Base-by-base conservation (phyloP, 768 basidiomycete species). In the Baorangia bicolor region DNA sequence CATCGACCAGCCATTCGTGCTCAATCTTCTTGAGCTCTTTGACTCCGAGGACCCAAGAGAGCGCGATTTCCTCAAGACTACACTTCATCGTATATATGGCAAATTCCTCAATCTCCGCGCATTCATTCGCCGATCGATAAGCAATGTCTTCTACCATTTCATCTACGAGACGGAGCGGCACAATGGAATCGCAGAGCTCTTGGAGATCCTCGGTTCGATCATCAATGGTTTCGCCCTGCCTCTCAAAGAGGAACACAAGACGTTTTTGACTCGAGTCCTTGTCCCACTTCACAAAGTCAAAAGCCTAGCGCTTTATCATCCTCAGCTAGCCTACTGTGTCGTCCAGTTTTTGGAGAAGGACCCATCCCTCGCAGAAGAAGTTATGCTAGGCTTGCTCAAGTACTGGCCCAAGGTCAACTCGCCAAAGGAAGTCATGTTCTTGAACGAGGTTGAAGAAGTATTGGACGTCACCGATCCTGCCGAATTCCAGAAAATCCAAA, bases 341-440 rank as follows among this genome's bases (percentile, higher is more conserved):
- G 97, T 99, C 1, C 97, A 98, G 73, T 99, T 98, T 78, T 74
- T 98, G 59, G 97, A 99, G 73, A 99, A 99, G 77, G 97, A 98
- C 59, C 81, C 93, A 3, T 72, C 83, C 7, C 79, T 98, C 43
- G 95, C 94, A 21, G 92, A 98, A 75, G 95, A 98, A 37, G 97
- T 99, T 28, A 90, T 98, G 77, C 77, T 94, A 62, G 97, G 97
- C 20, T 79, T 99, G n/a, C 82, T 99, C 70, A 89, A 90, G 73
- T 99, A 82, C 74, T 99, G 97, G 97, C 97, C 97, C 31, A 98
- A 98, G 74, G 97, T 99, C 64, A 98, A 99, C 73, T 94, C 92
- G 33, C 95, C 95, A 16, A 99, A 99, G 77, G 97, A 99, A 69
- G 97, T 98, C 73, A 99, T 99, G 97, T 99, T 92, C 77, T 78